Evolutionary conservation across 116 monocot species (phyloP).

Genomic region (Papilionanthe hybrid): DNA sequence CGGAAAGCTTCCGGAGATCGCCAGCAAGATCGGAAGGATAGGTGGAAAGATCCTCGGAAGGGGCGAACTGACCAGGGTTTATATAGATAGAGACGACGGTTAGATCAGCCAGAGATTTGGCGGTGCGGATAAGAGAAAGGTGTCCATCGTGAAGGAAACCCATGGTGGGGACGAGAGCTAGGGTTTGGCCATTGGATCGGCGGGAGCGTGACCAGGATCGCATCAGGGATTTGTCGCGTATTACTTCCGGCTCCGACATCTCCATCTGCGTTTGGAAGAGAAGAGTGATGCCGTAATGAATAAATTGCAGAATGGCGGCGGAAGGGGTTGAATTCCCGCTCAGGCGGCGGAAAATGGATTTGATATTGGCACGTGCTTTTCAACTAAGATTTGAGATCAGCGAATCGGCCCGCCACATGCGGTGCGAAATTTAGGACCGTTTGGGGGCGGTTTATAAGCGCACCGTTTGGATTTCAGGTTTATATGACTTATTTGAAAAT

Average conservation of each 20-base stretch:
- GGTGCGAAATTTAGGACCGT: too few relatives aligned
- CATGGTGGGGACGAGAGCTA: constrained; percentile 95
- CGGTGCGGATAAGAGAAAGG: constrained; percentile 60
- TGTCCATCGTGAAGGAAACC: constrained; percentile 90
- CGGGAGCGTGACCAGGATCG: constrained; percentile 60
- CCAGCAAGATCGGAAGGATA: constrained; percentile 71
- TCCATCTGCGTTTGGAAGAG: background rate
- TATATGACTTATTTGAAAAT: too few relatives aligned
- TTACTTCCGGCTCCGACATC: constrained; percentile 27
- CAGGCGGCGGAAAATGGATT: background rate
- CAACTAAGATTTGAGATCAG: background rate
- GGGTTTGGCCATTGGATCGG: constrained; percentile 23
- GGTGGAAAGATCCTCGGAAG: constrained; percentile 76
- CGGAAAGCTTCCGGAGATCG: constrained; percentile 70
- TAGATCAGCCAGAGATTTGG: constrained; percentile 41
- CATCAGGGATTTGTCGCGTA: constrained; percentile 49
- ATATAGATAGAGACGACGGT: constrained; percentile 91
- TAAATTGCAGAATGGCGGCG: background rate
- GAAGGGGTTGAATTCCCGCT: background rate
- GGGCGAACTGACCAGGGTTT: constrained; percentile 92
- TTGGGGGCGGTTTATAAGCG: too few relatives aligned
- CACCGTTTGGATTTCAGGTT: too few relatives aligned
- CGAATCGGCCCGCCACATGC: too few relatives aligned
- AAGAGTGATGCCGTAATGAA: background rate
- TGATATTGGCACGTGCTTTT: background rate